These are phyloP conservation scores for Metarhizium humberi DNA, from an alignment of 2,329 filamentous ascomycete species.

Conservation along the genomic window DNA sequence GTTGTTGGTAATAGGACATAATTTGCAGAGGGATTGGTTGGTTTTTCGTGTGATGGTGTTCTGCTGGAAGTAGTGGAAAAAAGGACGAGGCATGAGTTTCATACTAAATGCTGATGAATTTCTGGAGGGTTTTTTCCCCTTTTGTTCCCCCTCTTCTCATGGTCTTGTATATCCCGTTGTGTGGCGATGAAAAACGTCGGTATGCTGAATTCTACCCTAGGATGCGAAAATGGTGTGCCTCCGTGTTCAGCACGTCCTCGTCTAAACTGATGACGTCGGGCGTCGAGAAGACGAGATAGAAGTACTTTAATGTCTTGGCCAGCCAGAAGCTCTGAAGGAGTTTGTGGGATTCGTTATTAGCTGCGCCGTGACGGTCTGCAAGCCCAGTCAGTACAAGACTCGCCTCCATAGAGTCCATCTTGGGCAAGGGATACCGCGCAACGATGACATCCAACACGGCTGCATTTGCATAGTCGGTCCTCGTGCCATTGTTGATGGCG, in stretches of 20 bases:
- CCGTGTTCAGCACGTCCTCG: constrained; percentile 29
- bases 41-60: too few relatives aligned
- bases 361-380: neutral
- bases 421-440: constrained; percentile 38
- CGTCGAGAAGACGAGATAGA: constrained; percentile 56
- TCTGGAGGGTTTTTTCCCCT: too few relatives aligned
- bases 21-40: too few relatives aligned
- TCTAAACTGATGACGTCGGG: constrained; percentile 39
- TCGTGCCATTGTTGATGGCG: constrained; percentile 48
- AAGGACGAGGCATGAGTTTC: too few relatives aligned
- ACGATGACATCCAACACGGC: constrained; percentile 51
- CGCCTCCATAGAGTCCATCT: constrained; percentile 49
- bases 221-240: constrained; percentile 57
- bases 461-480: constrained; percentile 49
- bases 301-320: constrained; percentile 75
- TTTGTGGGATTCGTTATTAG: too few relatives aligned
- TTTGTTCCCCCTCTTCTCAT: too few relatives aligned
- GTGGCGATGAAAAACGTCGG: neutral
- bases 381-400: constrained; percentile 4
- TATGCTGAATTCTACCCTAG: neutral
- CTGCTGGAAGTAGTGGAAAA: too few relatives aligned
- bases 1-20: too few relatives aligned
- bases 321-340: constrained; percentile 72
- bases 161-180: constrained; percentile 4
- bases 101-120: too few relatives aligned